Evolutionary conservation across 140 eudicot genomes (phyloP).

Genomic region (Senecio squalidus): DNA sequence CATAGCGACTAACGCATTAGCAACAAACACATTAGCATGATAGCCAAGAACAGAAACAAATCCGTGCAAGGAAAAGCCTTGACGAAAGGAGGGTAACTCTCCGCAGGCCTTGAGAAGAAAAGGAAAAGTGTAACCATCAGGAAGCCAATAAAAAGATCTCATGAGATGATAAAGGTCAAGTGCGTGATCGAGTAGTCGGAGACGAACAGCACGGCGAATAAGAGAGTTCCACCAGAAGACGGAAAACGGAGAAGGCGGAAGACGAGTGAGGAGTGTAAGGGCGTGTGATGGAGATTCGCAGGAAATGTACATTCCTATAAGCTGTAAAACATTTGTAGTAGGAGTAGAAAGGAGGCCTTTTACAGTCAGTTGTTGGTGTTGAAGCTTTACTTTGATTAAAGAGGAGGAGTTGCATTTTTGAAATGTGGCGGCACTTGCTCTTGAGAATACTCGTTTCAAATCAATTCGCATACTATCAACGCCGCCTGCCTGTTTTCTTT

Average conservation of each 20-base stretch:
- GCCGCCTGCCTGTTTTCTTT: too few relatives aligned
- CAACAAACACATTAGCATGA: conserved; percentile 47
- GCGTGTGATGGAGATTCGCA: conserved; percentile 34
- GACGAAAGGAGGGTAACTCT: conserved; percentile 19
- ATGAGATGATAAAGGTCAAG: conserved; percentile 31
- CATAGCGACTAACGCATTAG: conserved; percentile 55
- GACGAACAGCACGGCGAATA: conserved; percentile 30
- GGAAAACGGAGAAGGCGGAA: conserved; percentile 30
- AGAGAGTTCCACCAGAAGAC: conserved; percentile 52
- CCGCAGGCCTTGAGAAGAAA: conserved; percentile 62
- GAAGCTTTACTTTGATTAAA: conserved; percentile 15
- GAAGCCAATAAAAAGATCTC: conserved; percentile 40
- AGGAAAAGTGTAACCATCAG: conserved; percentile 62
- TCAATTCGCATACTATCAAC: too few relatives aligned
- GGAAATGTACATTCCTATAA: conserved; percentile 21
- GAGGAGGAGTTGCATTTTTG: conserved; percentile 15
- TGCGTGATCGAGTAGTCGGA: conserved; percentile 6
- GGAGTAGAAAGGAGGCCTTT: conserved; percentile 16
- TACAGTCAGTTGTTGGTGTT: conserved; percentile 35
- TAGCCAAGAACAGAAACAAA: conserved; percentile 31
- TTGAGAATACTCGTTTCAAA: too few relatives aligned
- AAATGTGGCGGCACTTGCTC: not conserved
- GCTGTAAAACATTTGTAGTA: not conserved
- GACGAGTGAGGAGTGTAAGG: conserved; percentile 32
- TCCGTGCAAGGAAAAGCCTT: conserved; percentile 41